Conservation (phyloP, 805 yeast genomes). For the Candida saitoana region DNA sequence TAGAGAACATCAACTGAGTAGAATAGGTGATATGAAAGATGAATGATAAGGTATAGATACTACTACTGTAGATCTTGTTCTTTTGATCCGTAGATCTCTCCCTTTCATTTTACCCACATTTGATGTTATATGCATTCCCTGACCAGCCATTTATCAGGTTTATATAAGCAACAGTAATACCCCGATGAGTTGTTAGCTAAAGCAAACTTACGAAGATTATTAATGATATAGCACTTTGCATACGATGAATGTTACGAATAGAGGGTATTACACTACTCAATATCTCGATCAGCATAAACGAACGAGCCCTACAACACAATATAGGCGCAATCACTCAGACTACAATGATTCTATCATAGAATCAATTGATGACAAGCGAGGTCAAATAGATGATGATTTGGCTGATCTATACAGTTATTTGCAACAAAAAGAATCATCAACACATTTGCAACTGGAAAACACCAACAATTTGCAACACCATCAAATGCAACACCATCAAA, state of each 20-base stretch:
- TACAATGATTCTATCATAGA: neutral
- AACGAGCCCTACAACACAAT: neutral
- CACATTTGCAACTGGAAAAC: neutral
- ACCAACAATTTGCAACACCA: too few relatives aligned
- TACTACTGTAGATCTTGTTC: too few relatives aligned
- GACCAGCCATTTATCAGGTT: constrained; percentile 5
- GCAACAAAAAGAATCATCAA: neutral
- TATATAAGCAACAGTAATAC: neutral
- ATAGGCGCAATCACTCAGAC: neutral
- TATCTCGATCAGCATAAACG: constrained; percentile 20
- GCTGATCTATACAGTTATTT: neutral
- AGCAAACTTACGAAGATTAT: neutral
- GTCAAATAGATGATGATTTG: neutral
- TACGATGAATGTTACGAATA: constrained; percentile 37
- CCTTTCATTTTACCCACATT: neutral
- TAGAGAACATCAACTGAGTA: too few relatives aligned
- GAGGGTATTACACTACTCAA: constrained; percentile 37
- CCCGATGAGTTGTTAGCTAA: too few relatives aligned
- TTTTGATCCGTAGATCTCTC: too few relatives aligned
- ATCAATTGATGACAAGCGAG: neutral
- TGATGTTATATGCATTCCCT: neutral
- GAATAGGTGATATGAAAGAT: too few relatives aligned
- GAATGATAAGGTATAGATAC: too few relatives aligned
- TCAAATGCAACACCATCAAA: neutral
- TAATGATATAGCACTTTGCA: neutral